Base-by-base conservation (phyloP, 495 filamentous ascomycete species). In the Lophiotrema nucula region DNA sequence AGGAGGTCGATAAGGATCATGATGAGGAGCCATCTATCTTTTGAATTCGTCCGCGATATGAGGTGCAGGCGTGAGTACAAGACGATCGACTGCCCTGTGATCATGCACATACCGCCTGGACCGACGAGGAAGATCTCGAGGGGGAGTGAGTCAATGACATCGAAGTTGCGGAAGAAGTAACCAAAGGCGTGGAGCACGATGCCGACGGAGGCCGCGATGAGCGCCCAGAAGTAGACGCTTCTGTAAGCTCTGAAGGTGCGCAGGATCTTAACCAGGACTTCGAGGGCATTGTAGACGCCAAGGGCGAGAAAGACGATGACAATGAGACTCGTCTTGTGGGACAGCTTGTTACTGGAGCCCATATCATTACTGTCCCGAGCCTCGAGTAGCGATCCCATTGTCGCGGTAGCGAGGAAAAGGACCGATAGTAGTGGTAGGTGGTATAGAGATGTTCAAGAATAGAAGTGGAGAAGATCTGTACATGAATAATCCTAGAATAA, bases 31-130 rank as follows among this genome's bases (percentile, higher is more conserved):
- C 39, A 46, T 6, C 57, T 31, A 3, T 42, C 16, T 11, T 41
- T 52, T 6, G 45, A 6, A 15, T 18, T 19, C 5, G 2, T 45
- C 10, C 21, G 38, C 2, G 28, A 26, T 12, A 62, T 50, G n/a
- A 62, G 53, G 41, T 61, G 48, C 19, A 66, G 53, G 10, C 63
- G 52, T 21, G 52, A 58, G 43, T 66, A 66, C 1, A 66, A 53
- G 1, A 66, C 63, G 19, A 66, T n/a, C 5, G 21, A 37, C 38
- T 66, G 63, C 5, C 63, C 63, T 1, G 63, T 62, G 1, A 66
- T 42, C 52, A 66, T 58, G 11, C 24, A 16, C 28, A 27, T 15
- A 51, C 60, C 41, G 12, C 51, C 39, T 6, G 19, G 16, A 19
- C 19, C 37, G 1, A 25, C 41, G 16, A 55, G 37, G 5, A 25